Base-by-base conservation (phyloP, 768 basidiomycete genomes). In the Leucogyrophana mollusca region DNA sequence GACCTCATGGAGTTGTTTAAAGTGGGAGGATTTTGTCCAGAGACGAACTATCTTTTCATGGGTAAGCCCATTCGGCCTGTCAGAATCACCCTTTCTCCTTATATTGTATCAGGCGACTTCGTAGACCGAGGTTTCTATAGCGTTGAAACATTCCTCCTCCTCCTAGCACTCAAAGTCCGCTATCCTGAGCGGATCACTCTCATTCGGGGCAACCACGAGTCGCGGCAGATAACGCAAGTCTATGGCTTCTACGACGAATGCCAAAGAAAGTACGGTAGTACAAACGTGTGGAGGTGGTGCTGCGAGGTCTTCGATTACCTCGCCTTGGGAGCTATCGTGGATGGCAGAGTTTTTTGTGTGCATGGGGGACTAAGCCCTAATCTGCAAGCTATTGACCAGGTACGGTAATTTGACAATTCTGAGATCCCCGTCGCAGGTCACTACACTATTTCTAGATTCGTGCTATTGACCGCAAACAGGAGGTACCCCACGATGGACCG, bases 271-370 rank as follows among this genome's bases (percentile, higher is more conserved):
- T 98, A 96, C 58, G 94, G 94, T 3, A 83, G 80, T 57, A 84
- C 82, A 49, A 93, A 93, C 65, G 95, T 98, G 45, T 97, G 95
- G 94, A 71, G 95, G 53, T 96, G 93, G 83, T 97, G 94, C 67
- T 97, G 94, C 64, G 94, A 98, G 60, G 94, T 98, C 8, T 99
- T 99, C 56, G 95, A 98, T 65, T 97, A 96, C 66, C 81, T 98
- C 38, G 90, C 91, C 22, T 72, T 98, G 33, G 93, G 88, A 10
- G 95, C 95, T 14, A 84, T 98, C 55, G 93, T 98, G n/a, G 95
- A 98, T 63, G 95, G 94, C 6, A 76, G 90, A 48, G 94, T 97
- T 47, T 94, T 98, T 61, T 97, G 95, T 67, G 94, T 98, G 39
- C 95, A 98, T 69, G 95, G 95, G 1, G 95, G 94, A 8, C 70